Evolutionary conservation across 2,329 filamentous ascomycete genomes (phyloP), one percentile per base, ranked within the genome.

Genomic region (Dryadomyces quercus-mongolicae): DNA sequence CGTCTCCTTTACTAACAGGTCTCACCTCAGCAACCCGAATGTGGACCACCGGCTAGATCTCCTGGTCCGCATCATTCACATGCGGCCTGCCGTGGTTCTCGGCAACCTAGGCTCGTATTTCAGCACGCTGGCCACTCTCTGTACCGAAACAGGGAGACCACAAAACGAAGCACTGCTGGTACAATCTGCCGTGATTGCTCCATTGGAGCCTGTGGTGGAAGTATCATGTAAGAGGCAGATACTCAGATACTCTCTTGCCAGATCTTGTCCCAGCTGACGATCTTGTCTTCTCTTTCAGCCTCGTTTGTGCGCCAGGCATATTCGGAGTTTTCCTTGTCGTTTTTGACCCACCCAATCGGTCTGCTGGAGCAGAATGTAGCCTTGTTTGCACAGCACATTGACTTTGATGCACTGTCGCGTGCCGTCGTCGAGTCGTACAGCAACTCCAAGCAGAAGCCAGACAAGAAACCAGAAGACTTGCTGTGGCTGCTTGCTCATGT

Each of bases 401-500:
- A 74, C 34, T 60, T 71, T 4, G 62, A 68, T 31, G 60, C 60
- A 2, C 65, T 82, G 1, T 72, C 73, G 0, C 61, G 64, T 13
- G 68, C 69, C 21, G 71, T 81, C 10, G 61, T 70, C 16, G 59
- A 65, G 13, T 62, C 63, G 2, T 70, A 72, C 49, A 59, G 63
- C 1, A 61, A 62, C 2, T 56, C 62, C 2, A 56, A 63, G 6
- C 55, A 62, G 12, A 49, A 56, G 1, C 56, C 61, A 2, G 59
- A 62, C 13, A 63, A 49, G 12, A 42, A 68, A 1, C 68, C 68
- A 42, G 68, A 74, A 44, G 67, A 69, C 10, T 74, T 81, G 42
- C 66, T 88, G 43, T 84, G 82, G 74, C 73, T 87, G 31, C 68
- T 89, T 31, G 77, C 85, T 15, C 81, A 86, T 61, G 84, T 85